A percentile compares a stretch with the other conserved stretches of the same genome.
phyloP scores from a whole-genome alignment of 768 basidiomycete genomes.

The Phlebiopsis gigantea region DNA sequence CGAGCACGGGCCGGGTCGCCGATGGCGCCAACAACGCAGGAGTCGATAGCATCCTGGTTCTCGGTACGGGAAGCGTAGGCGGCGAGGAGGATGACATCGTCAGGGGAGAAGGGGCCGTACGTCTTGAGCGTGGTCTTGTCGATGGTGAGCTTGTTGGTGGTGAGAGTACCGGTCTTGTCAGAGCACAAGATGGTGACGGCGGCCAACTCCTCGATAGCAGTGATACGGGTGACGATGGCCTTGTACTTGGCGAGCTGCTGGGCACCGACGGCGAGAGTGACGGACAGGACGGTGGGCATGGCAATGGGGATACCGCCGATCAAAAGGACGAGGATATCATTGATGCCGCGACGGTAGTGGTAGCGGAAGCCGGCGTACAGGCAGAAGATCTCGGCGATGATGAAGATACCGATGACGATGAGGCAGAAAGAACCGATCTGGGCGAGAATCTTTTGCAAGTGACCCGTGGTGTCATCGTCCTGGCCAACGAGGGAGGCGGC shows the following conservation, averaged over 20 bases:
- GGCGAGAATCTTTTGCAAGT: slow-evolving; percentile 97
- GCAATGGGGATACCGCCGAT: slow-evolving; percentile 99
- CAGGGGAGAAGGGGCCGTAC: slow-evolving; percentile 82
- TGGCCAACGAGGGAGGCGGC: slow-evolving; percentile 96
- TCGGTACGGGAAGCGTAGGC: slow-evolving; percentile 97
- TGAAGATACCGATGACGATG: slow-evolving; percentile 79
- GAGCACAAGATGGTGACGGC: slow-evolving; percentile 99
- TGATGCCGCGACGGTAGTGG: slow-evolving; percentile 87
- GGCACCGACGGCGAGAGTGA: slow-evolving; percentile 97
- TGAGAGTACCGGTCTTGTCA: slow-evolving; percentile 97
- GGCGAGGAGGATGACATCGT: slow-evolving; percentile 89
- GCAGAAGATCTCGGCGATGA: slow-evolving; percentile 88
- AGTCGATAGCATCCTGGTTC: slow-evolving; percentile 98
- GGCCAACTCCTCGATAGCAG: slow-evolving; percentile 96
- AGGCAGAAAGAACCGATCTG: slow-evolving; percentile 98
- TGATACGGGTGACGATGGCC: slow-evolving; percentile 99
- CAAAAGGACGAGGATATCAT: slow-evolving; percentile 97
- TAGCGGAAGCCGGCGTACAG: slow-evolving; percentile 92
- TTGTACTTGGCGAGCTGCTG: slow-evolving; percentile 99
- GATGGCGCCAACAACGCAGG: slow-evolving; percentile 77
- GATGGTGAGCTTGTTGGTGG: slow-evolving; percentile 99
- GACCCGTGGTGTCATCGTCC: slow-evolving; percentile 96
- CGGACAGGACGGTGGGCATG: slow-evolving; percentile 98
- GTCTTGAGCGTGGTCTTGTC: slow-evolving; percentile 89
- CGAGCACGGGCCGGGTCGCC: slow-evolving; percentile 73